Conservation (phyloP, 116 monocot genomes). For the Thalassia testudinum region DNA sequence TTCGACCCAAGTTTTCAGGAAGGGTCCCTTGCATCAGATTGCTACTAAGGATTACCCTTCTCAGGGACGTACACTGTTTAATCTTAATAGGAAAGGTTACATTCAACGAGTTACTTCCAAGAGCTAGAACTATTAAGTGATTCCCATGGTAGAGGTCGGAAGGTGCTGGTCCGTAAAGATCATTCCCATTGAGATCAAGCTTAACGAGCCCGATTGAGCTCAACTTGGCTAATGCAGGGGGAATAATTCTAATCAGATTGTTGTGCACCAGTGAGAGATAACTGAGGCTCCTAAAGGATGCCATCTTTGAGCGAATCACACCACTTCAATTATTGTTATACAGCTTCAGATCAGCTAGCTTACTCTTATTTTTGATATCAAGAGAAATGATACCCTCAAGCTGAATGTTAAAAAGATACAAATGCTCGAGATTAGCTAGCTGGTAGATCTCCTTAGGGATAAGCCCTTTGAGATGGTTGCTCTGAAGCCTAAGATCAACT, state of each 20-base stretch:
- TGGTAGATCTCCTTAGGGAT: constrained; percentile 31
- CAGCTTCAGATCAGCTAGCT: constrained; percentile 26
- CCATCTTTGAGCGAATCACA: constrained; percentile 23
- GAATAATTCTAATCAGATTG: constrained; percentile 38
- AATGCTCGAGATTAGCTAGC: constrained; percentile 23
- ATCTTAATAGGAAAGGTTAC: constrained; percentile 38
- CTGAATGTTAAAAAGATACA: constrained; percentile 33
- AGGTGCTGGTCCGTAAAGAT: constrained; percentile 43
- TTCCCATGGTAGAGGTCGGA: constrained; percentile 22
- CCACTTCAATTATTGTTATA: constrained; percentile 40
- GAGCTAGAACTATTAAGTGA: constrained; percentile 24
- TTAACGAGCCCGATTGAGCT: constrained; percentile 20
- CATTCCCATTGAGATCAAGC: constrained; percentile 46
- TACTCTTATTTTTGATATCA: constrained; percentile 27
- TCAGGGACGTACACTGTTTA: constrained; percentile 24
- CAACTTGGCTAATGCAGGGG: constrained; percentile 26
- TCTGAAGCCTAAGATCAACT: constrained; percentile 29
- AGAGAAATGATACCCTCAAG: constrained; percentile 33
- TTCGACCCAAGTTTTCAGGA: constrained; percentile 19
- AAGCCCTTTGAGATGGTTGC: constrained; percentile 26
- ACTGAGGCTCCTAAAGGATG: constrained; percentile 29
- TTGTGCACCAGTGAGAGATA: constrained; percentile 39
- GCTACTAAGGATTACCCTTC: constrained; percentile 38
- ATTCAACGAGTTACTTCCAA: constrained; percentile 44
- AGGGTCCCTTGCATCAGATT: constrained; percentile 35